Base-by-base conservation (phyloP, 208 protist species). In the Leishmania turanica region DNA sequence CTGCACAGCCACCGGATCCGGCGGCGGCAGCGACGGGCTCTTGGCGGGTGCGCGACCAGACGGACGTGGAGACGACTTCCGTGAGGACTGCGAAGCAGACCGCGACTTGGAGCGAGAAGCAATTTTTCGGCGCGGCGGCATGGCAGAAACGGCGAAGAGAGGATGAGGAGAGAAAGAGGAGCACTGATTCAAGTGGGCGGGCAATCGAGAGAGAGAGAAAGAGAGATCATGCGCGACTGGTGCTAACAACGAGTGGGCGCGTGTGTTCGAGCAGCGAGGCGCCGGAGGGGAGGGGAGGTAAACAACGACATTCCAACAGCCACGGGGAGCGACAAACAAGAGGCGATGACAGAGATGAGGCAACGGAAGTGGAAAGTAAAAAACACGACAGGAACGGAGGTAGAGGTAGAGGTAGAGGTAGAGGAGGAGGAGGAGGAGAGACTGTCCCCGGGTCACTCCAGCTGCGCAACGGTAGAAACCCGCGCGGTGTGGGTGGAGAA, bases 1-100 rank as follows among this genome's bases (percentile, higher is more conserved):
- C 88, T 95, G 87, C 73, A 97, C 94, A 8, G 86, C 88, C 2
- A 65, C 87, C 81, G 89, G 87, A 80, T 95, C 91, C 75, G 79
- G 86, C 37, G 58, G 87, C 56, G 74, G 92, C 77, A 83, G 80
- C 17, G 80, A 83, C 34, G 65, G 80, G 54, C 78, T 82, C 65
- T 82, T 72, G 47, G 53, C 60, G 11, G 64, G 58, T 24, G 31
- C 75, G 19, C 19, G n/a, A 27, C 24, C 71, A 27, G 84, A 91
- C 56, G 69, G 42, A 56, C 74, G 81, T 47, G 83, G 62, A 34
- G 82, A 80, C 60, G 80, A 77, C 70, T 69, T 78, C 21, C 76
- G 71, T 42, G 79, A 73, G 37, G 69, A 53, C 75, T 58, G 47
- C 64, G 82, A 81, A 47, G 71, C 24, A 24, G 87, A 90, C 45